Base-by-base conservation (phyloP, 176 grass and related monocot species). In the Triticum urartu region DNA sequence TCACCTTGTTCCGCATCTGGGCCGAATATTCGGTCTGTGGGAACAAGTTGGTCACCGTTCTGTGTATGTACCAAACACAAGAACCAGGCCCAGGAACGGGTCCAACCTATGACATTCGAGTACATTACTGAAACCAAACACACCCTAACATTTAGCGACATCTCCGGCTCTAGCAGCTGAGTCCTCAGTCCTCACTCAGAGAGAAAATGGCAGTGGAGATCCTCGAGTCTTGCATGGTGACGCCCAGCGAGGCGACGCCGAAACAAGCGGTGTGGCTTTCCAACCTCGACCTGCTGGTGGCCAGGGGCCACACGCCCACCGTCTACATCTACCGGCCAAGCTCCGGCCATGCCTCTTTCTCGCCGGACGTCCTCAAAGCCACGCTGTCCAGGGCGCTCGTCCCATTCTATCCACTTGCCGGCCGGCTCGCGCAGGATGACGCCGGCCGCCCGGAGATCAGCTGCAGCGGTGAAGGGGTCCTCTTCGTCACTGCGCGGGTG, bases 341-440 rank as follows among this genome's bases (percentile, higher is more conserved):
- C 65, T 28, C 43, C 17, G 85, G 24, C 64, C 9, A 62, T 24
- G 68, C 43, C 25, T 86, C 79, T 71, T 89, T 87, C 83, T 84
- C 87, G n/a, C 65, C 82, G 47, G 84, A 54, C 11, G 24, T 66
- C 39, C 84, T 92, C 11, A 87, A 85, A 40, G 52, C 62, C 21
- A 56, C 89, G 30, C 74, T 95, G 11, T 79, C 89, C 39, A 95
- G 86, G 89, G 89, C 81, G 24, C 81, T 95, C 50, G 94, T 91
- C 32, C 33, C 59, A 8, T 95, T 95, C 73, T 93, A 95, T 75
- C 89, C 91, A 2, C 71, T 95, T 20, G 91, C 94, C 47, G 94
- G 94, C 52, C 85, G 94, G 17, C 68, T 97, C 17, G 79, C 77
- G 3, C 34, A n/a, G 7, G 91, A 90, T 26, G 18, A 39, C 18